These are phyloP conservation scores for Eragrostis nindensis DNA, from an alignment of 176 grass and related monocot genomes.

Conservation along the genomic window DNA sequence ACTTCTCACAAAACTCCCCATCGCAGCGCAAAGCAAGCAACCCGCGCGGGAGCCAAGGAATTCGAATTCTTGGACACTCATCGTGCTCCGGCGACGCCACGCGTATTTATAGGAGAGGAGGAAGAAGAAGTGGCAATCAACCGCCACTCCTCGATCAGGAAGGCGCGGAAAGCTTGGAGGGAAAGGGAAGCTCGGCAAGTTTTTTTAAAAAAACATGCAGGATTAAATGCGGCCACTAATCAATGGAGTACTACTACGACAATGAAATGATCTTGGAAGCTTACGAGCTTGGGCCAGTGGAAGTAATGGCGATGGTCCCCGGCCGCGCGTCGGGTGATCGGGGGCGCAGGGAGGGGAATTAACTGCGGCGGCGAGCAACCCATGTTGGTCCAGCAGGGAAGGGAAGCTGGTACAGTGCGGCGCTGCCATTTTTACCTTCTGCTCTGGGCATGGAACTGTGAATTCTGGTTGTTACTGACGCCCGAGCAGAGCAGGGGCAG, in stretches of 20 bases:
- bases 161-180: conserved; percentile 30
- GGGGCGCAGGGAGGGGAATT: conserved; percentile 26
- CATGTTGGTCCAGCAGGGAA: conserved; percentile 43
- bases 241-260: not conserved
- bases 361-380: conserved; percentile 56
- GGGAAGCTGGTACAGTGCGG: conserved; percentile 3
- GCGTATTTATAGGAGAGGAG: conserved; percentile 41
- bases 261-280: conserved; percentile 40
- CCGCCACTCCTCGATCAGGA: not conserved
- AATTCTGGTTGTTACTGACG: conserved; percentile 52
- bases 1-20: conserved; percentile 33
- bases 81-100: not conserved
- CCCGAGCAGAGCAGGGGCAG: conserved; percentile 26
- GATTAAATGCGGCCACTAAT: conserved; percentile 1
- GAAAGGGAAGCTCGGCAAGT: not conserved
- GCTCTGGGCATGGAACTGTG: conserved; percentile 51
- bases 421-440: conserved; percentile 63
- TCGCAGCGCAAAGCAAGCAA: too few relatives aligned
- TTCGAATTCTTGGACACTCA: conserved; percentile 34
- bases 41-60: not conserved
- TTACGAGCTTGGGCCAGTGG: not conserved
- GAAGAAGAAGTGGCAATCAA: not conserved
- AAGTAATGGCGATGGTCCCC: conserved; percentile 41
- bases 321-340: not conserved
- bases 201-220: not conserved